These are phyloP conservation scores for Elongisporangium senticosum DNA, from an alignment of 352 stramenopile species.

Conservation along the genomic window DNA sequence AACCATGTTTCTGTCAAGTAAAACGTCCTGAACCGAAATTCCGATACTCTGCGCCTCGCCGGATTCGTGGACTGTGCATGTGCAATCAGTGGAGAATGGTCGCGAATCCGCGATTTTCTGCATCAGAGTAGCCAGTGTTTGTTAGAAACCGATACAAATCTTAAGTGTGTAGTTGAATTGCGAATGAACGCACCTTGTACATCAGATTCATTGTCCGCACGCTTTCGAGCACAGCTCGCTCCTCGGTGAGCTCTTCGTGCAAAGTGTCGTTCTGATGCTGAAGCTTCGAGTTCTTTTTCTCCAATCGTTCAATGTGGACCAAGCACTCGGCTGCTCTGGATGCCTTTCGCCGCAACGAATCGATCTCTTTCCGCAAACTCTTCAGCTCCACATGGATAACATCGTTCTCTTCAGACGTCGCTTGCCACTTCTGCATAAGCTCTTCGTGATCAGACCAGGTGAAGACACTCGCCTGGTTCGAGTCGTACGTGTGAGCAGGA, in stretches of 20 bases:
- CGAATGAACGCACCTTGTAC: constrained; percentile 35
- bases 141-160: too few species aligned
- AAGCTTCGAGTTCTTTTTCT: constrained; percentile 52
- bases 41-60: constrained; percentile 15
- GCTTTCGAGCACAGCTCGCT: constrained; percentile 59
- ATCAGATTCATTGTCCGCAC: constrained; percentile 56
- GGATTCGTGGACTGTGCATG: constrained; percentile 16
- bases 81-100: constrained; percentile 29
- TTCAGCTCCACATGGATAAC: constrained; percentile 36
- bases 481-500: constrained; percentile 49
- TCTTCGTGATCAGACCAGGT: constrained; percentile 52
- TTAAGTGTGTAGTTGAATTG: not conserved
- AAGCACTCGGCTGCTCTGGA: constrained; percentile 30
- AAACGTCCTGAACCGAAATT: constrained; percentile 42
- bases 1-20: constrained; percentile 51
- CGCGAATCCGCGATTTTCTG: constrained; percentile 57
- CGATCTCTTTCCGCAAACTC: constrained; percentile 52
- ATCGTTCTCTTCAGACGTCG: constrained; percentile 38
- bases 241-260: constrained; percentile 56
- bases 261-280: constrained; percentile 50
- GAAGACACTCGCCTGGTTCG: constrained; percentile 48
- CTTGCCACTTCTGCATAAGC: constrained; percentile 35
- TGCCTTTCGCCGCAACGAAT: constrained; percentile 35
- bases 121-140: not conserved
- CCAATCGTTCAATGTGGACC: constrained; percentile 41